Conservation (phyloP, 2,329 filamentous ascomycete species). For the Hypoxylon sp. region DNA sequence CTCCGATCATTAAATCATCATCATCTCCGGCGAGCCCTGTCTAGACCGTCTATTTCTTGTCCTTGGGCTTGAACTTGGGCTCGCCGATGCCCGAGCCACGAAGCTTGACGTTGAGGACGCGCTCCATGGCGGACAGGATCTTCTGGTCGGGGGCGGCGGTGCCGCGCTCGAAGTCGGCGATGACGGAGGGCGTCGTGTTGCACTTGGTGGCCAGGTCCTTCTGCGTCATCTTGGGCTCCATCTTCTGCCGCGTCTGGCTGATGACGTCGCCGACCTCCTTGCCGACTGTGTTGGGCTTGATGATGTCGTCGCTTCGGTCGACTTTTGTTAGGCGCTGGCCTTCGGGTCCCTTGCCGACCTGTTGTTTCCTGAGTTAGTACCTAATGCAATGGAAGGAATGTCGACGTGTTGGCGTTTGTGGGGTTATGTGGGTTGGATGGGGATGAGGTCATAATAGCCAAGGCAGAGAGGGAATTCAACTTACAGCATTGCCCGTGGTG, state of each 20-base stretch:
- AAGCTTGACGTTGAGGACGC: slow-evolving; percentile 88
- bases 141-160: slow-evolving; percentile 86
- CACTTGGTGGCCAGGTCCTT: slow-evolving; percentile 88
- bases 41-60: slow-evolving; percentile 64
- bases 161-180: slow-evolving; percentile 90
- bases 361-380: slow-evolving; percentile 37
- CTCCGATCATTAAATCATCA: background rate
- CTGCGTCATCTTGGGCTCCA: slow-evolving; percentile 96
- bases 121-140: slow-evolving; percentile 82
- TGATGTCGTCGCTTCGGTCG: slow-evolving; percentile 96
- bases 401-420: background rate
- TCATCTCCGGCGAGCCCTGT: background rate
- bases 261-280: slow-evolving; percentile 86
- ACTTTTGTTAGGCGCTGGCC: slow-evolving; percentile 98
- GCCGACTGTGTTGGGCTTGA: slow-evolving; percentile 95
- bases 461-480: slow-evolving; percentile 50
- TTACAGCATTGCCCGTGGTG: slow-evolving; percentile 82
- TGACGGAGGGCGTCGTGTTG: slow-evolving; percentile 85
- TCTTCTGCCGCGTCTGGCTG: slow-evolving; percentile 81
- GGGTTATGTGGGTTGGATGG: background rate
- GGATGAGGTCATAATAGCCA: slow-evolving; percentile 13
- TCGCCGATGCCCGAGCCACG: slow-evolving; percentile 87
- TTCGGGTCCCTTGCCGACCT: slow-evolving; percentile 74
- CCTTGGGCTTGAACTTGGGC: slow-evolving; percentile 81
- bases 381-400: background rate